Base-by-base conservation (phyloP, 371 early-diverging fungal species). In the Lichtheimia ornata region DNA sequence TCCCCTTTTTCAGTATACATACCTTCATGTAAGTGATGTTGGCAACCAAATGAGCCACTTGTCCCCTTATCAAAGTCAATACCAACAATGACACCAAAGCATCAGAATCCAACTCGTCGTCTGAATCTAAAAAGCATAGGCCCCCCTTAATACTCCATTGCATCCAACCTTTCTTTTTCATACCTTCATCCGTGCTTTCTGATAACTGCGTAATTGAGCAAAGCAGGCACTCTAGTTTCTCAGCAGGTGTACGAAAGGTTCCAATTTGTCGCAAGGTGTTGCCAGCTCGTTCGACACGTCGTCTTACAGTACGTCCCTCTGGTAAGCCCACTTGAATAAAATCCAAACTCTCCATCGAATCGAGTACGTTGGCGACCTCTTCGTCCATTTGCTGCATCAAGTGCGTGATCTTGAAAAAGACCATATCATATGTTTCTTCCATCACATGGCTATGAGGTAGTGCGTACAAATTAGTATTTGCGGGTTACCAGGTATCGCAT, bases 351-450 rank as follows among this genome's bases (percentile, higher is more conserved):
- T 71, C 66, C 53, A 83, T 77, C 3, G 68, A 66, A 15, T 78
- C 72, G 24, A 80, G 64, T 0, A 76, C 72, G 7, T 61, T 56
- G 4, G 73, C 61, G 15, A 84, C 59, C 5, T 72, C 64, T 58
- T 65, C 58, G 45, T 85, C 85, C 22, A 72, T 59, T 0, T 61
- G 53, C 14, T 76, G 72, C 28, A 77, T 51, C 15, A 76, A 53
- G 35, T 75, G 73, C 0, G 82, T 77, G 58, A 85, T 76, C 45
- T 76, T 81, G 69, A 82, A 85, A 54, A 85, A 85, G 1, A 78
- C 74, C 35, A 84, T 77, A 55, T 85, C 85, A 47, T 85, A 85
- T 2, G 77, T 83, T 17, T 75, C 68, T 51, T 85, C 84, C 84
- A 83, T 81, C 14, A 85, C 62, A 56, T 81, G 69, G 47, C 77